Base-by-base conservation (phyloP, 805 yeast genomes). In the Wickerhamomyces queroliae region DNA sequence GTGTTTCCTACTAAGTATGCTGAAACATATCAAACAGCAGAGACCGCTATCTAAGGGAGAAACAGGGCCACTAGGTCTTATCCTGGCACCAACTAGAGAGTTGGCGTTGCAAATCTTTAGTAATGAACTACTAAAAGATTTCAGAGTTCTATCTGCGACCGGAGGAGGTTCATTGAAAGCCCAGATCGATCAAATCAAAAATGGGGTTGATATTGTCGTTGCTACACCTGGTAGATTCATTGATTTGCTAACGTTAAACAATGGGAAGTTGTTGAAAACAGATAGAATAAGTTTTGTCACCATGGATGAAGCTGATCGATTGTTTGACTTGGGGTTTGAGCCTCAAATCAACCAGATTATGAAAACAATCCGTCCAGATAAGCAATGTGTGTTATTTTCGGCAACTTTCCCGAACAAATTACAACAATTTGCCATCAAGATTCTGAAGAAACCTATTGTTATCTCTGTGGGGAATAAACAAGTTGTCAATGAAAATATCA, bases 281-380 rank as follows among this genome's bases (percentile, higher is more conserved):
- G 63, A 67, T 22, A 64, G 90, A 32, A 78, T 84, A 6, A 80
- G 96, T 0, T 88, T 81, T 58, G 70, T 88, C n/a, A 95, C 90
- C 0, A 64, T 93, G 43, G 99, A 93, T 58, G 99, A 93, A 56
- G 97, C 98, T 1, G 99, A 93, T 61, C 65, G 99, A 46, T 80
- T 93, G 84, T 91, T 91, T 64, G 99, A 93, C 59, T 67, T 93
- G 74, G 99, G 99, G 1, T 93, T 93, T 62, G 98, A 88, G 51
- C 98, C 99, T 0, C 99, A 93, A 56, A 88, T 93, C 4, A 78
- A 75, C 49, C 86, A 87, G 52, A 82, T 93, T 18, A 69, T 89
- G 55, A 69, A 74, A 13, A 83, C 83, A 27, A 70, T 87, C 3
- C 69, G 97, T 36, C 93, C 93, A 0, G 96, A 90, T 55, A 69